Evolutionary conservation across 305 asterid species (phyloP).

Genomic region (Fraxinus nigra): DNA sequence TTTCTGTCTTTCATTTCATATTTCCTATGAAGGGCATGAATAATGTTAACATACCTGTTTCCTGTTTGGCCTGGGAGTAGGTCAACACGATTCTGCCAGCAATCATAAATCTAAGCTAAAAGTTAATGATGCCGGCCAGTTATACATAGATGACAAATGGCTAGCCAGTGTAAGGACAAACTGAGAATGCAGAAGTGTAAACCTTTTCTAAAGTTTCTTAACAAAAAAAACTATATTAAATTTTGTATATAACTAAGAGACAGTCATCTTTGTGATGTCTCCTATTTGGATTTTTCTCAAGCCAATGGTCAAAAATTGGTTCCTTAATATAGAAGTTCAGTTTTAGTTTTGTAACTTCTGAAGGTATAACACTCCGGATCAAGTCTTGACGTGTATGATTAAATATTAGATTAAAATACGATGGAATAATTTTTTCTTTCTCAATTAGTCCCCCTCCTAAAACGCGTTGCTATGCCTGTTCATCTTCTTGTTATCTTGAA

Average conservation of each 20-base stretch:
- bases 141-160: background rate
- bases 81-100: background rate
- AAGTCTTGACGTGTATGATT: background rate
- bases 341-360: background rate
- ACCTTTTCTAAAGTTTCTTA: background rate
- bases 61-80: background rate
- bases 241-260: background rate
- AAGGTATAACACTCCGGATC: background rate
- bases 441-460: background rate
- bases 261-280: background rate
- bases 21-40: background rate
- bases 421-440: background rate
- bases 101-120: background rate
- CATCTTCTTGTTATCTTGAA: slow-evolving; percentile 3
- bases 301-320: background rate
- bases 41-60: too few relatives aligned
- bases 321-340: background rate
- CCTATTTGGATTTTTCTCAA: background rate
- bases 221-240: background rate
- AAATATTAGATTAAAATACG: background rate
- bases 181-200: background rate
- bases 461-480: background rate
- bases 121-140: background rate
- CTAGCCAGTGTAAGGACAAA: background rate
- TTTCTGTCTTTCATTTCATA: background rate